These are phyloP conservation scores for Backusella luteola DNA, from an alignment of 192 early-diverging fungal species.

Conservation along the genomic window DNA sequence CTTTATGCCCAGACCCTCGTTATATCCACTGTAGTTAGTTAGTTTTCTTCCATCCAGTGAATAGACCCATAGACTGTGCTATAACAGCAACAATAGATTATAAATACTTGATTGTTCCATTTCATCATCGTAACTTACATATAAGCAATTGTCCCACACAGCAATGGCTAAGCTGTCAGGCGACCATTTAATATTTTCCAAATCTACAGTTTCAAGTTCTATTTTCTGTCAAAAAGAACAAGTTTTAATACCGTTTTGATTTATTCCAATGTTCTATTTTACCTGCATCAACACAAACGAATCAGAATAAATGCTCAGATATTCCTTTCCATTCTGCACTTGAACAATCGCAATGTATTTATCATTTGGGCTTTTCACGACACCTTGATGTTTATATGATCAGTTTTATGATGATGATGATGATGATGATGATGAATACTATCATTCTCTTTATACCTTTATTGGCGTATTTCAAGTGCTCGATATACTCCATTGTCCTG, in stretches of 20 bases:
- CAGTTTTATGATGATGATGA: not conserved
- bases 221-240: constrained; percentile 51
- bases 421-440: not conserved
- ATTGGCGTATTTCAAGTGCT: constrained; percentile 66
- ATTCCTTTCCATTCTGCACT: constrained; percentile 62
- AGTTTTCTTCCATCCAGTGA: constrained; percentile 59
- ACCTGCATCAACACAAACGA: constrained; percentile 67
- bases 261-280: not conserved
- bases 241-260: not conserved
- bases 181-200: constrained; percentile 78
- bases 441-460: constrained; percentile 38
- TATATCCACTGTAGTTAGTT: constrained; percentile 46
- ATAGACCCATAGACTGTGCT: constrained; percentile 75
- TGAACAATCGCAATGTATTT: constrained; percentile 62
- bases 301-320: constrained; percentile 62
- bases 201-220: constrained; percentile 65
- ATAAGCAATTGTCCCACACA: constrained; percentile 68
- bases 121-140: constrained; percentile 45
- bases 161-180: constrained; percentile 80
- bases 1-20: constrained; percentile 78
- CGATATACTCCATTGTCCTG: constrained; percentile 55
- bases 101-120: not conserved
- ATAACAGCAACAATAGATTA: not conserved
- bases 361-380: constrained; percentile 57
- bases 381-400: constrained; percentile 36